Conservation (phyloP, 78 protist species). For the Bodo saltans region DNA sequence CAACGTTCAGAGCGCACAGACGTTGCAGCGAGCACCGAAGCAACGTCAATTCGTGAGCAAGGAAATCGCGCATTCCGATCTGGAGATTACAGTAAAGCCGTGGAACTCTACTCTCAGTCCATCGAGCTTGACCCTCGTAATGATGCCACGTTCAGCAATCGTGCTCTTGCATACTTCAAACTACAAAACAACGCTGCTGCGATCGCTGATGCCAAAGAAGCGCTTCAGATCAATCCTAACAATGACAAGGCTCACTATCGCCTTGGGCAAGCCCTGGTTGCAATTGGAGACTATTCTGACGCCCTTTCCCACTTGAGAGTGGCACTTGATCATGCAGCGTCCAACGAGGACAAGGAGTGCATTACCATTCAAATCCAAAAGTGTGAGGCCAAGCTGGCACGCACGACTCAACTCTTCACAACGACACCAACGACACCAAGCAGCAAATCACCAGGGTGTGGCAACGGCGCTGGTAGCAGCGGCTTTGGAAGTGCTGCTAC, state of each 20-base stretch:
- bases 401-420: too few relatives aligned
- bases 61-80: constrained; percentile 2
- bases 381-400: not conserved
- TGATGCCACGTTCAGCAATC: not conserved
- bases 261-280: not conserved
- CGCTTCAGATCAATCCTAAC: not conserved
- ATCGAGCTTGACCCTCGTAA: constrained; percentile 5
- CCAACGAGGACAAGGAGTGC: not conserved
- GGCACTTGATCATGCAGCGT: not conserved
- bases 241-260: not conserved
- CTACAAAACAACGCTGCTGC: not conserved
- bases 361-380: too few relatives aligned
- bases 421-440: too few relatives aligned
- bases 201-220: not conserved
- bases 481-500: too few relatives aligned
- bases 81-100: not conserved
- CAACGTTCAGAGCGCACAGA: too few relatives aligned
- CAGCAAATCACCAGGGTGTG: too few relatives aligned
- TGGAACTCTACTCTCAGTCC: not conserved
- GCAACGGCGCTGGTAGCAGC: too few relatives aligned
- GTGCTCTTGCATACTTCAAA: not conserved
- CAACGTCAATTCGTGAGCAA: not conserved
- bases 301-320: not conserved
- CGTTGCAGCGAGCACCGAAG: not conserved
- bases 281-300: not conserved